Evolutionary conservation across 768 basidiomycete genomes (phyloP).

Genomic region (Termitomyces sp.): DNA sequence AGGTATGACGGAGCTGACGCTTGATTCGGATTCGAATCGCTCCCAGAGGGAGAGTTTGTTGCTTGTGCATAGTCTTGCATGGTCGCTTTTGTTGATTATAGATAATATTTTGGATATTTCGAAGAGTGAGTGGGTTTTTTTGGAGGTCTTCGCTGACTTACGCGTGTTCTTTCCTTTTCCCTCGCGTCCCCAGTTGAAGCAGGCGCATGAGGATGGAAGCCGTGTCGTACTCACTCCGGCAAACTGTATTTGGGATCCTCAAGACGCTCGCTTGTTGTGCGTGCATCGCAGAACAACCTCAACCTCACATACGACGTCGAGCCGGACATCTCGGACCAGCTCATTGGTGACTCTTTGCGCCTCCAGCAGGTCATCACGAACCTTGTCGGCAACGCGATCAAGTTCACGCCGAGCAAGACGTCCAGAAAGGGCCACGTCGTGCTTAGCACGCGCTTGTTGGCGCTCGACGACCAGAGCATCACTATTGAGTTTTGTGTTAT

Average conservation of each 20-base stretch:
- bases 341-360: slow-evolving; percentile 94
- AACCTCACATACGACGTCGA: slow-evolving; percentile 97
- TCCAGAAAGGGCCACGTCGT: slow-evolving; percentile 85
- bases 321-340: slow-evolving; percentile 91
- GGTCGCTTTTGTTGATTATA: slow-evolving; percentile 91
- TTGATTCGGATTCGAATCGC: slow-evolving; percentile 92
- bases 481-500: slow-evolving; percentile 96
- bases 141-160: not conserved
- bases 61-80: slow-evolving; percentile 91
- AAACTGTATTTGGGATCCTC: slow-evolving; percentile 94
- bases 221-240: slow-evolving; percentile 96
- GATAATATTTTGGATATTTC: slow-evolving; percentile 99
- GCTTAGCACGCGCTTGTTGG: slow-evolving; percentile 76
- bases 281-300: slow-evolving; percentile 93
- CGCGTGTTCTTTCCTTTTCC: not conserved
- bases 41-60: slow-evolving; percentile 94
- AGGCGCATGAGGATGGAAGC: slow-evolving; percentile 99
- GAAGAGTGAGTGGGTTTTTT: slow-evolving; percentile 67
- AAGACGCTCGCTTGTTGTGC: slow-evolving; percentile 98
- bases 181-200: slow-evolving; percentile 78
- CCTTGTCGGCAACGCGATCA: slow-evolving; percentile 93
- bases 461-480: slow-evolving; percentile 76
- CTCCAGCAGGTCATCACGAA: slow-evolving; percentile 95
- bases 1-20: slow-evolving; percentile 98
- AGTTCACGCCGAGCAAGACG: slow-evolving; percentile 85